Evolutionary conservation across 495 filamentous ascomycete species (phyloP), one percentile per base, ranked within the genome.

Genomic region (Neurospora sp.): DNA sequence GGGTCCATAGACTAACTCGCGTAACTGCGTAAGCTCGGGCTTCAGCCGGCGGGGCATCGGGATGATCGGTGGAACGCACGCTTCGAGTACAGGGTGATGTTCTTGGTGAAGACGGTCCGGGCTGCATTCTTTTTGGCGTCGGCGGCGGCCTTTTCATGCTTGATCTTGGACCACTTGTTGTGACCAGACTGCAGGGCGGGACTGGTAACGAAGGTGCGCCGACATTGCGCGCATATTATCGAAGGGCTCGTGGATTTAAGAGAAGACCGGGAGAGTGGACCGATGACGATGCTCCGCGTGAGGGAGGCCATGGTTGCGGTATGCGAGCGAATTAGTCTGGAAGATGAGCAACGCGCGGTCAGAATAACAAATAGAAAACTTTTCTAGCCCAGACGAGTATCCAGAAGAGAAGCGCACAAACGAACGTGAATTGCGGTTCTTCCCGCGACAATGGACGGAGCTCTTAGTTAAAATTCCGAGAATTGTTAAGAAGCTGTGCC

Each of bases 151-250:
- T 99, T 99, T 82, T 94, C 93, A 79, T 99, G 96, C 75, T 90
- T 92, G 82, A 98, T 98, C 74, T 94, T 96, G 42, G 93, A 92
- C 96, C 96, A 99, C 79, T 91, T 89, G 80, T 89, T 97, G 82
- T 97, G 93, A 41, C 94, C 94, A 61, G 92, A 92, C 39, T 81
- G 81, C 8, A 84, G 74, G 6, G 75, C 39, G 3, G 86, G 68
- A 22, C 84, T 85, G 22, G 85, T 85, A 39, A 85, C 83, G 78
- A 94, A 91, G 70, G 81, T 70, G 27, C 83, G 81, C 27, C 81
- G 53, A 73, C 84, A 88, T 80, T 78, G 77, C 16, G 82, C 77
- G 80, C 85, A 87, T 70, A 83, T 73, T 70, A 83, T 73, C 37
- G 72, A 70, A 27, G 75, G 27, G 68, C 70, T 59, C 72, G 71